Evolutionary conservation across 148 eudicot genomes (phyloP).

Genomic region (Cornus suecica): DNA sequence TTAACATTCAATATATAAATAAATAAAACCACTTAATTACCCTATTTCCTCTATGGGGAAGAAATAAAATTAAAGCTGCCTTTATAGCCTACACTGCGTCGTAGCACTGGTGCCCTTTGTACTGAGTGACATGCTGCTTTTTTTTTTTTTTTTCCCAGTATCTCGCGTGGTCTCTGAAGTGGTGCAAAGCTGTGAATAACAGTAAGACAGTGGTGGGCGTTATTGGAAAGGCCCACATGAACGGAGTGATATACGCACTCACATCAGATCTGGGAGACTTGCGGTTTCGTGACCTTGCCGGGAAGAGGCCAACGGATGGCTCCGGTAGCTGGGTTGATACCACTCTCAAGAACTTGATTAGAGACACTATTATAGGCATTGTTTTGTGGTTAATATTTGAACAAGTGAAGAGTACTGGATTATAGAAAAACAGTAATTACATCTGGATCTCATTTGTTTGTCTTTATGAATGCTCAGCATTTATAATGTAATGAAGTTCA

Average conservation of each 20-base stretch:
- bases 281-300: conserved; percentile 75
- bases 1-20: too few relatives aligned
- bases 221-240: conserved; percentile 86
- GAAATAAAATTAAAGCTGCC: too few relatives aligned
- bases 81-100: neutral
- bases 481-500: too few relatives aligned
- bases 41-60: too few relatives aligned
- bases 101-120: neutral
- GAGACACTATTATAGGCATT: conserved; percentile 78
- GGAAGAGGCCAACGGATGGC: conserved; percentile 37
- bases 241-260: conserved; percentile 87
- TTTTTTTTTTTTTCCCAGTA: conserved; percentile 69
- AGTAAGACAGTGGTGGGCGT: conserved; percentile 91
- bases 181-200: conserved; percentile 89
- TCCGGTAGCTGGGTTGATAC: conserved; percentile 46
- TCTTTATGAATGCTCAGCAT: too few relatives aligned
- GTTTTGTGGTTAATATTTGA: conserved; percentile 73
- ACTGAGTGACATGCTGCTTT: neutral
- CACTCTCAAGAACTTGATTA: conserved; percentile 43
- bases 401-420: conserved; percentile 30
- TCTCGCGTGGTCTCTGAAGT: conserved; percentile 92
- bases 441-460: too few relatives aligned
- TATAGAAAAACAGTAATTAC: conserved; percentile 1
- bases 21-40: too few relatives aligned
- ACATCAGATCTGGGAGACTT: conserved; percentile 77